Evolutionary conservation across 2,329 filamentous ascomycete species (phyloP).

Genomic region (Xylariomycetidae sp.): DNA sequence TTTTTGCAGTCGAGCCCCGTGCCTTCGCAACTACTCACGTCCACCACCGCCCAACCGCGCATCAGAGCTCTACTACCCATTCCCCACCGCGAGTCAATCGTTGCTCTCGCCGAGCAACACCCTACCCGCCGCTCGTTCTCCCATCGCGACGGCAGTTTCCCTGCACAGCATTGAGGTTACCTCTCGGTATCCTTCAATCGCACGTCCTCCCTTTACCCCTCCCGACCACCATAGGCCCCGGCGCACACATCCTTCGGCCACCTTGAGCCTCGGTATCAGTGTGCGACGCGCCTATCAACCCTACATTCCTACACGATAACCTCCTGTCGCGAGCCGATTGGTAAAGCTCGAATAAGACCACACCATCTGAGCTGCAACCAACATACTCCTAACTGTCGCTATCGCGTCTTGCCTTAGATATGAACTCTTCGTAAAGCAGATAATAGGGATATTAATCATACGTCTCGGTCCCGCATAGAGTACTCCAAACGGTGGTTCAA

Average conservation of each 20-base stretch:
- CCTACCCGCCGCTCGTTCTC: conserved; percentile 7
- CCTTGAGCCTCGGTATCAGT: conserved; percentile 7
- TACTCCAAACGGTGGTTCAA: conserved; percentile 29
- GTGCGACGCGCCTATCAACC: conserved; percentile 15
- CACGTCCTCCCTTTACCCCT: conserved; percentile 3
- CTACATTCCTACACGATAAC: conserved; percentile 1
- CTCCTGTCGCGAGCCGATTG: too few species aligned
- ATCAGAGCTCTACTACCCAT: too few species aligned
- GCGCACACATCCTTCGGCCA: conserved; percentile 2
- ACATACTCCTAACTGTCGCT: too few species aligned
- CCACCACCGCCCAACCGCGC: conserved; percentile 24
- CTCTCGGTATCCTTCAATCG: too few species aligned
- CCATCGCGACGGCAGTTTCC: conserved; percentile 10
- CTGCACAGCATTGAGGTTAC: too few species aligned
- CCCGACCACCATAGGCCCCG: too few species aligned
- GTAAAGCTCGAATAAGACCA: too few species aligned
- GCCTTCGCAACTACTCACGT: conserved; percentile 36
- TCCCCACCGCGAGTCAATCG: too few species aligned
- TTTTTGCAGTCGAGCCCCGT: conserved; percentile 8
- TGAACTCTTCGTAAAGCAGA: conserved; percentile 20
- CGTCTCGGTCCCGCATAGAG: not conserved
- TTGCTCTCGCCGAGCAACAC: conserved; percentile 11
- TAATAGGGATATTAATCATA: conserved; percentile 11
- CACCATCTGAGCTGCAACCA: too few species aligned
- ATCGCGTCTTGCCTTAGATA: too few species aligned